Conservation (phyloP, 2,329 filamentous ascomycete genomes). For the Fusarium sp. region DNA sequence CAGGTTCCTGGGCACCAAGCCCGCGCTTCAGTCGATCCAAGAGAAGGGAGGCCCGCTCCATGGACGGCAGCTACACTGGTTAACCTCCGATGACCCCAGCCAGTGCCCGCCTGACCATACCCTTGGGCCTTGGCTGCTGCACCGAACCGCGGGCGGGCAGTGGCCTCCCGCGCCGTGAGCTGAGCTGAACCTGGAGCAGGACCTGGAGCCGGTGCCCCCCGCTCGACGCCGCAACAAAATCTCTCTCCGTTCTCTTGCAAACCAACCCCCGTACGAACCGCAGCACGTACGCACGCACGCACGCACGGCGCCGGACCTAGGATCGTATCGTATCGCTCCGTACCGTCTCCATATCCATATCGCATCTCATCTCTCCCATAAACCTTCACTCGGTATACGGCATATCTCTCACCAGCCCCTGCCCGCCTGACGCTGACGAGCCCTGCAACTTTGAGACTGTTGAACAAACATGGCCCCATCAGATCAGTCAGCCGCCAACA, state of each 20-base stretch:
- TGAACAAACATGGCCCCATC: constrained; percentile 22
- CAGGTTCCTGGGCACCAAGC: constrained; percentile 5
- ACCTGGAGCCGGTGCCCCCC: neutral
- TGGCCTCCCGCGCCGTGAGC: neutral
- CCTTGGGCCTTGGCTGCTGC: neutral
- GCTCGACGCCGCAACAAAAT: neutral
- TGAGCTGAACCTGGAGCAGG: neutral
- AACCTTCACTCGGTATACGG: neutral
- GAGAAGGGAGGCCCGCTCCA: neutral
- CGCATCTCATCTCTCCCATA: neutral
- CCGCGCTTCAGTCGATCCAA: neutral
- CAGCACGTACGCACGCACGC: neutral
- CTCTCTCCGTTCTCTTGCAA: neutral
- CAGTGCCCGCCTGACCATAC: neutral
- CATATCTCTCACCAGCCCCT: neutral
- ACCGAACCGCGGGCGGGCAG: neutral
- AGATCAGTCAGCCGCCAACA: constrained; percentile 18
- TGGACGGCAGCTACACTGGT: neutral
- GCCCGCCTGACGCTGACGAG: neutral
- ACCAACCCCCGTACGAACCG: neutral
- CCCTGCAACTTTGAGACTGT: neutral
- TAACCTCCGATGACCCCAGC: neutral
- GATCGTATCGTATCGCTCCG: neutral
- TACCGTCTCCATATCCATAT: neutral
- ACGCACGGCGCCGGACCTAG: neutral